These are phyloP conservation scores for Penstemon newberryi DNA, from an alignment of 257 asterid species.

Conservation along the genomic window DNA sequence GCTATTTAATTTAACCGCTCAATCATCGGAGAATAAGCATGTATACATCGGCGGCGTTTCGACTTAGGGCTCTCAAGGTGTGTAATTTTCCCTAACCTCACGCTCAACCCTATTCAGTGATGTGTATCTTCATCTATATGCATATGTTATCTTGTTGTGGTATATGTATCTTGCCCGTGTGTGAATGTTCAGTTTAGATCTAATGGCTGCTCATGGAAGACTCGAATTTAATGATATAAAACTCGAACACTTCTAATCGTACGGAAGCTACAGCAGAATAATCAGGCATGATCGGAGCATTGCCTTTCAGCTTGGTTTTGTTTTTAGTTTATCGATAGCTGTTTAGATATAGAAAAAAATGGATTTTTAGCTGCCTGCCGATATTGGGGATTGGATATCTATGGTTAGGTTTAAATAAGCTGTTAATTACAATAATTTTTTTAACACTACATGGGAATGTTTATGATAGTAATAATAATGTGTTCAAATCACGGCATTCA, in stretches of 20 bases:
- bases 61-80: slow-evolving; percentile 71
- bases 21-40: slow-evolving; percentile 34
- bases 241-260: neutral
- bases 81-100: neutral
- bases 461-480: neutral
- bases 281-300: neutral
- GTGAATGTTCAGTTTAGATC: slow-evolving; percentile 22
- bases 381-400: neutral
- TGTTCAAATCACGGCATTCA: neutral
- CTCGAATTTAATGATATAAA: neutral
- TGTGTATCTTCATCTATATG: neutral
- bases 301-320: neutral
- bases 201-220: neutral
- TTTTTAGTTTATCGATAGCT: no score
- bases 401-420: neutral
- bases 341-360: neutral
- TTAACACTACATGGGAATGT: neutral
- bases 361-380: slow-evolving; percentile 3
- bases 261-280: neutral
- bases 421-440: neutral
- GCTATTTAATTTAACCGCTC: neutral
- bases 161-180: neutral
- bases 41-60: slow-evolving; percentile 67
- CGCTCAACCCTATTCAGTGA: slow-evolving; percentile 13
- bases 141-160: neutral